Base-by-base conservation (phyloP, 352 stramenopile genomes). In the Discostella stelligera region DNA sequence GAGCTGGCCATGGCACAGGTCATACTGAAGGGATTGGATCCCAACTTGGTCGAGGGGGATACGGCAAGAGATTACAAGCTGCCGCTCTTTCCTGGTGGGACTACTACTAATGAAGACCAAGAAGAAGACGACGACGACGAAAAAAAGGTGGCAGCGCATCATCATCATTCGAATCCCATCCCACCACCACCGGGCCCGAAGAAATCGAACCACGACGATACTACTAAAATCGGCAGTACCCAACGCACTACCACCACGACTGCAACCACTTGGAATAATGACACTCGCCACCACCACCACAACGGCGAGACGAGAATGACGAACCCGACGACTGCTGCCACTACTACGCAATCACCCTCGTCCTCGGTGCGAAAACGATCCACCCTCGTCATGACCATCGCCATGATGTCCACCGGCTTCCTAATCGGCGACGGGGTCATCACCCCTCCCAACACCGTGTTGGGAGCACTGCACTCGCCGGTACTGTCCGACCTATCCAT, bases 1-100 rank as follows among this genome's bases (percentile, higher is more conserved):
- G 9, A 13, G 8, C 11, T 60, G 20, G 20, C 53, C 53, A 60
- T 60, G 53, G 53, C 53, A 21, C 53, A 60, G n/a, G 53, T 60
- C 7, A 60, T 60, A 44, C 6, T 60, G 53, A 25, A 20, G 20
- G 37, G 20, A 7, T 60, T 60, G 20, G 37, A 44, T 44, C 37
- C 37, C 0, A 44, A 10, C 1, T 14, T 10, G 11, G 37, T 10
- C 7, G 37, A 44, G 37, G 37, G 37, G 7, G 37, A 44, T 10
- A 44, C 7, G 37, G 37, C 37, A 10, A 10, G 37, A 44, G 7
- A 44, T 10, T 44, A 44, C 13, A 44, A 44, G 37, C 13, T 44
- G 37, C 37, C 37, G 7, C n/a, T n/a, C n/a, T 14, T 44, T 3
- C 37, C 37, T 44, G 37, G 37, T 2, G 2, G 2, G 37, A 14